These are phyloP conservation scores for Penicillium steckii DNA, from an alignment of 495 filamentous ascomycete genomes.

Conservation along the genomic window DNA sequence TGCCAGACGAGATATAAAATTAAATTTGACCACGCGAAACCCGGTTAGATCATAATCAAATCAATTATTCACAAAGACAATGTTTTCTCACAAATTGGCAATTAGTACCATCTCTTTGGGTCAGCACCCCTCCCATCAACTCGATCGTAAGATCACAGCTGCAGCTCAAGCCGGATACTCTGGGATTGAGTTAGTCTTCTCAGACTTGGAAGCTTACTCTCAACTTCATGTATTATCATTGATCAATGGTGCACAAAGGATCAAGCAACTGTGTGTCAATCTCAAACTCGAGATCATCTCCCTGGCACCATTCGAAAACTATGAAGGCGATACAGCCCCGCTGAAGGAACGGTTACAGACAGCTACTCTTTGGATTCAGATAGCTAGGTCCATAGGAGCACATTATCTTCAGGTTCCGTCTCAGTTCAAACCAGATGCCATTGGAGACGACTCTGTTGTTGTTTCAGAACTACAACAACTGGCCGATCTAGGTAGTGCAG, in stretches of 20 bases:
- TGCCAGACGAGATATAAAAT: too few species aligned
- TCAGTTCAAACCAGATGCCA: conserved; percentile 54
- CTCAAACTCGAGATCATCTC: conserved; percentile 56
- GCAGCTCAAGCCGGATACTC: conserved; percentile 58
- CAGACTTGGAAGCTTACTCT: conserved; percentile 61
- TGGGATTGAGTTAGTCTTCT: conserved; percentile 71
- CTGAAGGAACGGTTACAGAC: conserved; percentile 57
- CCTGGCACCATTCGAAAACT: conserved; percentile 73
- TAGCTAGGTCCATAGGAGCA: conserved; percentile 57
- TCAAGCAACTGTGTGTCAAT: conserved; percentile 50
- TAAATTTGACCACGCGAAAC: too few species aligned
- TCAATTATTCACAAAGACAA: too few species aligned
- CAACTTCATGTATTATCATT: conserved; percentile 36
- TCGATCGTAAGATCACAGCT: conserved; percentile 59
- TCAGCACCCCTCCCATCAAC: conserved; percentile 57
- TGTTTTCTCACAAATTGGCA: conserved; percentile 34
- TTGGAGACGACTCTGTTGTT: conserved; percentile 53
- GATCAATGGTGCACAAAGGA: conserved; percentile 52
- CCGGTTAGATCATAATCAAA: too few species aligned
- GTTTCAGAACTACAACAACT: conserved; percentile 59
- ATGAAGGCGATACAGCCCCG: conserved; percentile 56
- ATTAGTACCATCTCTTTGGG: conserved; percentile 67
- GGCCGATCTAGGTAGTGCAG: conserved; percentile 54
- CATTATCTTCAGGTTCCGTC: conserved; percentile 67
- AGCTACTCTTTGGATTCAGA: conserved; percentile 63